Percentiles rank a stretch among this genome's conserved stretches.
Evolutionary conservation across 2,329 filamentous ascomycete species (phyloP).

Genomic region (Aspergillus carbonarius): DNA sequence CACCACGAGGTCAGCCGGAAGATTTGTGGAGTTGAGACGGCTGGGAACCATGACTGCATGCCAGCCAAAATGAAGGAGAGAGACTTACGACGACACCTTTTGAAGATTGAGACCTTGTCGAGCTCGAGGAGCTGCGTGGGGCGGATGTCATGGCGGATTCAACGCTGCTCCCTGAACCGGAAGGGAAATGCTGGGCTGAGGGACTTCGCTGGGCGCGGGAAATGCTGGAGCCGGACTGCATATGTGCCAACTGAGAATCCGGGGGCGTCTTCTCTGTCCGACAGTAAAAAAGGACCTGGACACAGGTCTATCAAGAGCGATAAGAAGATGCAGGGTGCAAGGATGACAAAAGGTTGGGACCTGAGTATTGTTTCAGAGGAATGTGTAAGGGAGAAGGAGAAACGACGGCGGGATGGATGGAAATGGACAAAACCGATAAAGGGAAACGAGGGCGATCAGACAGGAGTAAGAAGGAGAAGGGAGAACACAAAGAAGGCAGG

Average conservation of each 20-base stretch:
- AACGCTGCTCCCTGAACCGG: conserved; percentile 50
- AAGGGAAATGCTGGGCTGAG: conserved; percentile 27
- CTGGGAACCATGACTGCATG: neutral
- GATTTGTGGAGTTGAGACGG: conserved; percentile 5
- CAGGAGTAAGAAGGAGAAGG: neutral
- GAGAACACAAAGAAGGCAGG: neutral
- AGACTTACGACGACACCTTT: conserved; percentile 60
- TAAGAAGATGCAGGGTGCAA: conserved; percentile 13
- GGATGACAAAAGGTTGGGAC: conserved; percentile 12
- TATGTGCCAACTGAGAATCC: conserved; percentile 12
- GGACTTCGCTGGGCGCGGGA: conserved; percentile 52
- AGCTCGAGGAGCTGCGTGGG: conserved; percentile 65
- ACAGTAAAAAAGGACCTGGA: neutral
- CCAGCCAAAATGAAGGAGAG: neutral
- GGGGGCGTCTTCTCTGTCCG: conserved; percentile 1
- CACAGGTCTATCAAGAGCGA: conserved; percentile 3
- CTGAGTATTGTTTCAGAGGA: conserved; percentile 10
- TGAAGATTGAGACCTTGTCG: conserved; percentile 59
- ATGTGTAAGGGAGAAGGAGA: conserved; percentile 16
- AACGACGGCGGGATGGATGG: conserved; percentile 1
- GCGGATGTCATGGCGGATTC: conserved; percentile 53
- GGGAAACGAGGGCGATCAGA: conserved; percentile 1
- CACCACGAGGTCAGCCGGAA: conserved; percentile 13
- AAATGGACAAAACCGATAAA: neutral
- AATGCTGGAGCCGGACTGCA: conserved; percentile 23